Percentiles rank a stretch among this genome's conserved stretches.
Conservation (phyloP, 139 green algal genomes). For the Tetradesmus lagerheimii region DNA sequence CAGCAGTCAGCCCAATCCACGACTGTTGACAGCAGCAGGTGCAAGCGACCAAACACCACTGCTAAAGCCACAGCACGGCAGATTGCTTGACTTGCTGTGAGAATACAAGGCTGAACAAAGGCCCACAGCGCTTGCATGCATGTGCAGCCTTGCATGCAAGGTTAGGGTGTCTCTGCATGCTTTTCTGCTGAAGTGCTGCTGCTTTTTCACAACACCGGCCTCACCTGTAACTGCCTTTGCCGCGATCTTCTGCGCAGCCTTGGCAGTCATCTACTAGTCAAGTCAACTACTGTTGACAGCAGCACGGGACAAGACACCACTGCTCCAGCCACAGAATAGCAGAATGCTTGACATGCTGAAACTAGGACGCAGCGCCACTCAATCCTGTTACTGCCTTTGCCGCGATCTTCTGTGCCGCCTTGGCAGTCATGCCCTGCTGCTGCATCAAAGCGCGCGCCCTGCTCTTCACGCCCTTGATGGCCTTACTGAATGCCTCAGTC, state of each 20-base stretch:
- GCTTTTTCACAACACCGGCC: background rate
- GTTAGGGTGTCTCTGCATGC: too few relatives aligned
- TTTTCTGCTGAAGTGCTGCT: too few relatives aligned
- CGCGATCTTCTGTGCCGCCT: constrained; percentile 74
- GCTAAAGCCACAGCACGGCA: too few relatives aligned
- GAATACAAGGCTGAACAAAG: too few relatives aligned
- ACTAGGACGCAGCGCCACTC: too few relatives aligned
- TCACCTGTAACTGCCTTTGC: constrained; percentile 53
- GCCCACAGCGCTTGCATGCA: too few relatives aligned
- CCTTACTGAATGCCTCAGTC: constrained; percentile 54
- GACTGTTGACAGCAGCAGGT: background rate
- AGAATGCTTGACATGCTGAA: too few relatives aligned
- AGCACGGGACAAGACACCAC: too few relatives aligned
- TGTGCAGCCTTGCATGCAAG: too few relatives aligned
- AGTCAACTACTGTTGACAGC: too few relatives aligned
- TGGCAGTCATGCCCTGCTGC: constrained; percentile 70
- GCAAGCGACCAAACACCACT: background rate
- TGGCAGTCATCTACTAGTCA: constrained; percentile 62
- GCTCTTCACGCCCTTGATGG: constrained; percentile 72
- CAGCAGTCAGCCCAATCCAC: background rate
- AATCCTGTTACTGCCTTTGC: constrained; percentile 63
- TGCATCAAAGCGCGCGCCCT: constrained; percentile 70
- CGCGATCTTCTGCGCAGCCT: constrained; percentile 74
- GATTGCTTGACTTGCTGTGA: too few relatives aligned
- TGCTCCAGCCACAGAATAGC: too few relatives aligned